Evolutionary conservation across 2,329 filamentous ascomycete species (phyloP).

Genomic region (Madurella mycetomatis): DNA sequence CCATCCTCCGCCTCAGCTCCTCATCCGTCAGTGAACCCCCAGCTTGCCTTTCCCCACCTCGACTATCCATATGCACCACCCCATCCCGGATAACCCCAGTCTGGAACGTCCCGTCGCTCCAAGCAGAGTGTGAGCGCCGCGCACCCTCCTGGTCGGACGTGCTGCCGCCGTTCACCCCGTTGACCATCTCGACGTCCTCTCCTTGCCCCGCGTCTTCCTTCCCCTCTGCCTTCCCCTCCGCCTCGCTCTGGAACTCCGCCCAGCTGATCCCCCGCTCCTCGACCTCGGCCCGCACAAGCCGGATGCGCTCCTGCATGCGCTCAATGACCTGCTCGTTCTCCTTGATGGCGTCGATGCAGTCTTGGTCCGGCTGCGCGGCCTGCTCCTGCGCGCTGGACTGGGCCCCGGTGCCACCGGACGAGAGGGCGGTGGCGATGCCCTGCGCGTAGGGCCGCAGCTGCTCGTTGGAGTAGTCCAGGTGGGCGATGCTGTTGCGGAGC

Average conservation of each 20-base stretch:
- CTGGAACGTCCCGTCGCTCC: conserved; percentile 61
- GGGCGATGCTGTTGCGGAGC: conserved; percentile 67
- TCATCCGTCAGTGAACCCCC: conserved; percentile 55
- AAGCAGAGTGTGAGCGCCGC: conserved; percentile 35
- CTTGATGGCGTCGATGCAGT: conserved; percentile 68
- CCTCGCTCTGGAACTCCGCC: conserved; percentile 50
- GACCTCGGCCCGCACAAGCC: conserved; percentile 61
- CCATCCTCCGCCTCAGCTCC: conserved; percentile 52
- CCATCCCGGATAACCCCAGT: conserved; percentile 53
- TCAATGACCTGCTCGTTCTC: conserved; percentile 68
- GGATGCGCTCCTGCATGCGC: conserved; percentile 63
- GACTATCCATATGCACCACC: conserved; percentile 43
- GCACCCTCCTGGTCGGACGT: conserved; percentile 14
- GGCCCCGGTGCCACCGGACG: conserved; percentile 19
- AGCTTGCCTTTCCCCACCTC: conserved; percentile 1
- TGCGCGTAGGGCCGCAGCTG: conserved; percentile 67
- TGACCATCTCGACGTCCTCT: not conserved
- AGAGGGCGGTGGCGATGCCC: conserved; percentile 35
- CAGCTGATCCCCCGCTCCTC: conserved; percentile 53
- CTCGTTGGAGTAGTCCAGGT: conserved; percentile 69
- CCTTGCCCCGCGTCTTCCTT: not conserved
- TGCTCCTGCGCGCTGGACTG: conserved; percentile 21
- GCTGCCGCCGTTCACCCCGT: conserved; percentile 6
- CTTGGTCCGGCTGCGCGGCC: conserved; percentile 49
- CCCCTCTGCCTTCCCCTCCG: conserved; percentile 36